These are phyloP conservation scores for Fragaria ananassa DNA, from an alignment of 306 rosid species.

Conservation along the genomic window DNA sequence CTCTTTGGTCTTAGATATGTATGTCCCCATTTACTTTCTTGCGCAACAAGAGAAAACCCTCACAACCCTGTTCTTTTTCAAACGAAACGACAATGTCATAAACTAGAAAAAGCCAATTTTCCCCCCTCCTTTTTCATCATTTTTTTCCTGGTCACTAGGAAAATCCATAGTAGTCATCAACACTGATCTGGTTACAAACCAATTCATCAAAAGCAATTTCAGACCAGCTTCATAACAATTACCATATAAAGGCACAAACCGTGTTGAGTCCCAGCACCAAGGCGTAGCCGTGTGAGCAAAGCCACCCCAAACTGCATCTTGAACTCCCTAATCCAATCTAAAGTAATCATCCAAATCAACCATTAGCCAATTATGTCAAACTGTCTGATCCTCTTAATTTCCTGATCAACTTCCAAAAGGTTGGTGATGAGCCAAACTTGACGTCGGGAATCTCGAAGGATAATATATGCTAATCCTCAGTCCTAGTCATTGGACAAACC, in stretches of 20 bases:
- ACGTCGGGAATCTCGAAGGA: background rate
- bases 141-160: background rate
- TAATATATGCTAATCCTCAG: too few relatives aligned
- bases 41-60: constrained; percentile 1
- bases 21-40: constrained; percentile 20
- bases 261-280: background rate
- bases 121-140: background rate
- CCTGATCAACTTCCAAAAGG: background rate
- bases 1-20: constrained; percentile 5
- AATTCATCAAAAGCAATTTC: background rate
- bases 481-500: background rate
- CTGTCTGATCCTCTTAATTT: background rate
- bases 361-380: too few relatives aligned
- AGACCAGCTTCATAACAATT: background rate
- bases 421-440: background rate
- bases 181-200: background rate
- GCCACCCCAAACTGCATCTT: background rate
- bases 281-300: background rate
- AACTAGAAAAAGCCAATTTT: background rate
- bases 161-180: background rate
- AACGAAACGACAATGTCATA: background rate
- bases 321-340: background rate
- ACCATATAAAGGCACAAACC: background rate
- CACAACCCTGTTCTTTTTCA: background rate
- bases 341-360: background rate